These are phyloP conservation scores for Endogone sp. DNA, from an alignment of 192 early-diverging fungal genomes.

Conservation along the genomic window DNA sequence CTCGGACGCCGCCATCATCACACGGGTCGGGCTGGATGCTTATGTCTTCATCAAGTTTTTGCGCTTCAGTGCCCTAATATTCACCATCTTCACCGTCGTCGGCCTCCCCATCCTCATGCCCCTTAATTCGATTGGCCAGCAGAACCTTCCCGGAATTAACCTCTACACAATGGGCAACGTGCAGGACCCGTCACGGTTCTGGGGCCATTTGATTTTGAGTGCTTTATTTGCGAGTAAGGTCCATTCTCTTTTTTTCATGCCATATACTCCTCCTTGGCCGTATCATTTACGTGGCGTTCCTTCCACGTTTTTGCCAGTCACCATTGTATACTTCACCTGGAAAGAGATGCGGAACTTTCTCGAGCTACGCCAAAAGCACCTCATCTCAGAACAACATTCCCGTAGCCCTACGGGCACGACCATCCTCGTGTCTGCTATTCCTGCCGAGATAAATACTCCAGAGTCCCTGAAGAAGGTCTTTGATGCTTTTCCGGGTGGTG, in stretches of 20 bases:
- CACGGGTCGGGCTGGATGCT: slow-evolving; percentile 62
- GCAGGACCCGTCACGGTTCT: too few relatives aligned
- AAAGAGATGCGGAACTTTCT: slow-evolving; percentile 57
- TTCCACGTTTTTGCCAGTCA: not conserved
- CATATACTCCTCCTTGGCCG: too few relatives aligned
- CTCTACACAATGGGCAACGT: slow-evolving; percentile 73
- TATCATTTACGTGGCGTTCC: not conserved
- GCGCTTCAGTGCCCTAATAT: slow-evolving; percentile 60
- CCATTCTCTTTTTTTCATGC: too few relatives aligned
- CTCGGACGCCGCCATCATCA: slow-evolving; percentile 50
- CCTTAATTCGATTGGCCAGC: slow-evolving; percentile 56
- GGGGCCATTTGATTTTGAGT: slow-evolving; percentile 65
- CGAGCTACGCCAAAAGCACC: slow-evolving; percentile 58
- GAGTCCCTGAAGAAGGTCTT: slow-evolving; percentile 49
- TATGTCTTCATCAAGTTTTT: slow-evolving; percentile 78
- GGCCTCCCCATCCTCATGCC: slow-evolving; percentile 63
- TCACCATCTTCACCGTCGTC: slow-evolving; percentile 51
- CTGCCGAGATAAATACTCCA: slow-evolving; percentile 47
- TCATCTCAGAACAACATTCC: slow-evolving; percentile 45
- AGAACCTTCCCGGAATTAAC: slow-evolving; percentile 45
- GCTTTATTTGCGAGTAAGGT: slow-evolving; percentile 49
- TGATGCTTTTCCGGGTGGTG: slow-evolving; percentile 64
- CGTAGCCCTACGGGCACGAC: slow-evolving; percentile 50
- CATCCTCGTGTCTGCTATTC: slow-evolving; percentile 69
- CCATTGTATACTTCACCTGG: slow-evolving; percentile 40